phyloP scores from a whole-genome alignment of 768 basidiomycete genomes.

The Tulasnella sp. region DNA sequence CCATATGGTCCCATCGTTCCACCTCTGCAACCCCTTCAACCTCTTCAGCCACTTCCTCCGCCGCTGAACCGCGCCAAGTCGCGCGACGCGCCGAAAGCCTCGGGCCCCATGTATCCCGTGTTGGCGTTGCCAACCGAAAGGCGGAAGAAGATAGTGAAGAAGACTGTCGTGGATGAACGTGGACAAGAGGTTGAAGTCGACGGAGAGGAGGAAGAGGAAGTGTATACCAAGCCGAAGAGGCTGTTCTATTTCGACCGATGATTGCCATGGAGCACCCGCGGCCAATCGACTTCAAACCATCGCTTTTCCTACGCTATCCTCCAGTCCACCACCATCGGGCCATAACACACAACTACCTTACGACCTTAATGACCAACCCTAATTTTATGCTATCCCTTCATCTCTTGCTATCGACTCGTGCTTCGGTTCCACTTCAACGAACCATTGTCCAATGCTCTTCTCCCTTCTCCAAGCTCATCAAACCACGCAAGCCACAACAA shows the following conservation, averaged over 20 bases:
- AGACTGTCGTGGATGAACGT: slow-evolving; percentile 1
- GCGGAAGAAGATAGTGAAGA: slow-evolving; percentile 17
- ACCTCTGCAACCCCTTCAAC: background rate
- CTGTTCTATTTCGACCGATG: slow-evolving; percentile 28
- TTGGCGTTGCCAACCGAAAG: slow-evolving; percentile 9
- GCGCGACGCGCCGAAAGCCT: background rate
- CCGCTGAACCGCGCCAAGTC: background rate
- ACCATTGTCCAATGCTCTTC: background rate
- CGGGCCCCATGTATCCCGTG: slow-evolving; percentile 22
- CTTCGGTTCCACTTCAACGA: too few species aligned
- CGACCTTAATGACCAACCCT: background rate
- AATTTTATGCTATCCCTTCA: background rate
- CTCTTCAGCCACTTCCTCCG: background rate
- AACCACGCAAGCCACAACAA: background rate
- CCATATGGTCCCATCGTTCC: background rate
- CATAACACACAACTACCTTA: background rate
- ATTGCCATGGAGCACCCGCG: background rate
- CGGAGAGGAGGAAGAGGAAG: slow-evolving; percentile 26
- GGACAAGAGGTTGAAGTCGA: slow-evolving; percentile 16
- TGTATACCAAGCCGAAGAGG: slow-evolving; percentile 21
- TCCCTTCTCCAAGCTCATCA: background rate
- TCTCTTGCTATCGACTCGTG: background rate
- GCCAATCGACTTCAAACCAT: background rate
- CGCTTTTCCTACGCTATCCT: background rate
- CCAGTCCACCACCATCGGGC: background rate